Base-by-base conservation (phyloP, 257 asterid genomes). In the Solanum arcanum region DNA sequence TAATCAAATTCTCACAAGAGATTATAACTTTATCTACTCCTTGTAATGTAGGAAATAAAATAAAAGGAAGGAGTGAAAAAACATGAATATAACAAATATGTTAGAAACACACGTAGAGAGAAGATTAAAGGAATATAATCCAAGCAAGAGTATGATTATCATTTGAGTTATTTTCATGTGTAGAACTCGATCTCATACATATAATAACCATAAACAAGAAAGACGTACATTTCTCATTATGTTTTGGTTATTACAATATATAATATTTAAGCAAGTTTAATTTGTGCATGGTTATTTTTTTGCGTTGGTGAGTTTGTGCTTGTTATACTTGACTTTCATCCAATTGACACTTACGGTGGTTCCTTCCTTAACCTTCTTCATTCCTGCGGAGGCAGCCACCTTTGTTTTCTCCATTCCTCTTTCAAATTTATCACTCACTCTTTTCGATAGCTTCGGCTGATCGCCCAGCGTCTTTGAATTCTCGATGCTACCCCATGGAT, bases 351-450 rank as follows among this genome's bases (percentile, higher is more conserved):
- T 44, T 77, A 44, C 39, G 39, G 93, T 90, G 23, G 95, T 90
- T 52, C 94, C 95, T 1, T 91, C 95, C 90, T 92, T 93, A 3
- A 93, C 91, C 74, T 93, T 93, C 89, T 87, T 90, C 83, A 77
- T 42, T 77, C 83, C 62, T 5, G 62, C 64, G 9, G 83, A 77
- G n/a, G 96, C 94, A 56, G 62, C 94, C 74, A 90, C 95, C 89
- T 95, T 93, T 5, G 97, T 91, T 86, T 91, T 93, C 90, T 91
- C 92, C 86, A 84, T 83, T 3, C 95, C 94, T 64, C 41, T 84
- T 39, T 84, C 92, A 31, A 89, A 87, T 46, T 90, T 90, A 74
- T 90, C 91, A 64, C 91, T 89, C 15, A 90, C 86, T 59, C 62
- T 89, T 59, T 90, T 88, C 4, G 90, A 90, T 0, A 90, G 56